Base-by-base conservation (phyloP, 2,329 filamentous ascomycete genomes). In the Penicillium sp. region DNA sequence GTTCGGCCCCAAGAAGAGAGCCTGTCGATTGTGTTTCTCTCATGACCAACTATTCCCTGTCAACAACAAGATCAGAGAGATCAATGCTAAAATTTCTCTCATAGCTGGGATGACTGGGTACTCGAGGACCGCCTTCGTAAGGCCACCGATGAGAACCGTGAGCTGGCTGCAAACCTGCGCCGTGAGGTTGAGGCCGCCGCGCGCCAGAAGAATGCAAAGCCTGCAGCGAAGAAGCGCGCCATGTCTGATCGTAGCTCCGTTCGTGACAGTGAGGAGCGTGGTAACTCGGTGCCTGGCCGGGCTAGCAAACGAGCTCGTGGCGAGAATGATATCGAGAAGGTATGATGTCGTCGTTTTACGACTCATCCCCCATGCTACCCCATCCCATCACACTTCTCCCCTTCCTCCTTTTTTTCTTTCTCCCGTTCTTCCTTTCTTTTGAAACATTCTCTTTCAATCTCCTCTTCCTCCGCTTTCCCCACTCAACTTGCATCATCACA, bases 101-200 rank as follows among this genome's bases (percentile, higher is more conserved):
- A 38, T 35, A 91, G 88, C 64, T 99, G 95, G 95, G 95, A 99
- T 80, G 95, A 99, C 80, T 98, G 94, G 94, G 95, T 98, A 48
- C 87, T 91, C 25, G 89, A 93, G 78, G 94, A 98, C 76, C 91
- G 95, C 68, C 89, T 99, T 63, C 89, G 93, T 73, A 97, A 97
- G 80, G 90, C 94, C 75, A 97, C 89, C 55, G 92, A 96, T 59
- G 95, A 98, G 79, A 97, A 98, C 80, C 91, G 92, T 73, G 92
- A 96, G 74, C 85, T 99, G 40, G 93, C 94, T 25, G 74, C 77
- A 42, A 80, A 79, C 58, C 74, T 83, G 49, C 77, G 79, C 64
- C 75, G 74, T 66, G 80, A 78, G 71, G 76, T 70, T 56, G 76
- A 74, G 69, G 73, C 74, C 52, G 66, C 73, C 8, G 67, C 73